Percentiles rank a stretch among this genome's conserved stretches.
phyloP scores from a whole-genome alignment of 768 basidiomycete species.

The Amylocystis lapponica region DNA sequence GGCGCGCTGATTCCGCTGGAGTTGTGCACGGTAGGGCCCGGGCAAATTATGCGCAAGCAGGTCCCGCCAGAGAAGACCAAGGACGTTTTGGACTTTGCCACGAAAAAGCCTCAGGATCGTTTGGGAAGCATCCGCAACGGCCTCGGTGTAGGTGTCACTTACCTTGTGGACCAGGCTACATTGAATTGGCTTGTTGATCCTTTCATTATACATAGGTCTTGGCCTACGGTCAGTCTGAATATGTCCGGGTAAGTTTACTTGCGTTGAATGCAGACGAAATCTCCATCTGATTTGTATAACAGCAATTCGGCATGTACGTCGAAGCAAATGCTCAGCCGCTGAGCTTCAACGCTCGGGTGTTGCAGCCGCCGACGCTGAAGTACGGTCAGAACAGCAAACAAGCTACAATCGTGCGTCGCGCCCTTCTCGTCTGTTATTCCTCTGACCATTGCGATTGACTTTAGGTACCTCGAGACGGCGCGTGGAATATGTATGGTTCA shows the following conservation, averaged over 20 bases:
- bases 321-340: conserved; percentile 43
- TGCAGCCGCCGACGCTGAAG: conserved; percentile 57
- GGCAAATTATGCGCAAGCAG: conserved; percentile 70
- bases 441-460: conserved; percentile 1
- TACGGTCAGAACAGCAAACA: conserved; percentile 58
- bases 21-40: conserved; percentile 51
- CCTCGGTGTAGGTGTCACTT: conserved; percentile 35
- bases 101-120: conserved; percentile 53
- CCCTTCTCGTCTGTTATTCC: neutral
- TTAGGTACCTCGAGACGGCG: conserved; percentile 57
- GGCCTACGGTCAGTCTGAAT: conserved; percentile 69
- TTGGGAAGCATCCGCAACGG: conserved; percentile 50
- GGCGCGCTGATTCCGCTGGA: conserved; percentile 67
- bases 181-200: conserved; percentile 46
- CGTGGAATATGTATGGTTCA: conserved; percentile 70
- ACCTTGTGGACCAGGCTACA: conserved; percentile 1
- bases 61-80: conserved; percentile 63
- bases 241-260: conserved; percentile 37
- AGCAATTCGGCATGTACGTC: conserved; percentile 66
- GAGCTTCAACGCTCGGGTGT: conserved; percentile 52
- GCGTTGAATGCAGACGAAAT: neutral
- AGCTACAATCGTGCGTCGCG: conserved; percentile 51
- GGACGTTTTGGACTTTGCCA: conserved; percentile 60
- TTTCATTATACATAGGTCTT: conserved; percentile 15
- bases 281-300: neutral